Percentiles rank a stretch among this genome's conserved stretches.
These are phyloP conservation scores for Nicotiana otophora DNA, from an alignment of 257 asterid genomes.

Conservation along the genomic window DNA sequence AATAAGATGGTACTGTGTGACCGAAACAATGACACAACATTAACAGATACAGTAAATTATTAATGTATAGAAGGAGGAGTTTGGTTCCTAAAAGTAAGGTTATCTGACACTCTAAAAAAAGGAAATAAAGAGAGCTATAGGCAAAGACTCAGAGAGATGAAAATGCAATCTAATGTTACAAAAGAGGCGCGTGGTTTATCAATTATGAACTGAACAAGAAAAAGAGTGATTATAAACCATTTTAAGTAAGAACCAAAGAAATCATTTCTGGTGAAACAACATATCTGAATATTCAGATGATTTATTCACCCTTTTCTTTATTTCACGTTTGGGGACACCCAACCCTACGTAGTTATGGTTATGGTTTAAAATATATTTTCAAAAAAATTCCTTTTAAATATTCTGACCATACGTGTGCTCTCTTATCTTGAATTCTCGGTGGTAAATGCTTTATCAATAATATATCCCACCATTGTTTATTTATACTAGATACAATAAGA, in stretches of 20 bases:
- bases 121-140: neutral
- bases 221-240: neutral
- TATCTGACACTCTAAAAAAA: neutral
- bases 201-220: neutral
- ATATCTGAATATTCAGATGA: neutral
- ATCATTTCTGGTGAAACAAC: neutral
- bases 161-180: neutral
- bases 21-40: neutral
- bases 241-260: neutral
- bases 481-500: no score
- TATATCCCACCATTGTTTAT: no score
- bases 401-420: no score
- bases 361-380: neutral
- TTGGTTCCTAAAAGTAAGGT: neutral
- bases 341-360: neutral
- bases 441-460: no score
- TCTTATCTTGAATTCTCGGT: no score
- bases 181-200: neutral
- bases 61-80: neutral
- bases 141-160: neutral
- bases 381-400: no score
- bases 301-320: neutral
- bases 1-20: neutral
- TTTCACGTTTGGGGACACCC: neutral
- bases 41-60: neutral